Base-by-base conservation (phyloP, 2,329 filamentous ascomycete genomes). In the Fusarium papillatum region DNA sequence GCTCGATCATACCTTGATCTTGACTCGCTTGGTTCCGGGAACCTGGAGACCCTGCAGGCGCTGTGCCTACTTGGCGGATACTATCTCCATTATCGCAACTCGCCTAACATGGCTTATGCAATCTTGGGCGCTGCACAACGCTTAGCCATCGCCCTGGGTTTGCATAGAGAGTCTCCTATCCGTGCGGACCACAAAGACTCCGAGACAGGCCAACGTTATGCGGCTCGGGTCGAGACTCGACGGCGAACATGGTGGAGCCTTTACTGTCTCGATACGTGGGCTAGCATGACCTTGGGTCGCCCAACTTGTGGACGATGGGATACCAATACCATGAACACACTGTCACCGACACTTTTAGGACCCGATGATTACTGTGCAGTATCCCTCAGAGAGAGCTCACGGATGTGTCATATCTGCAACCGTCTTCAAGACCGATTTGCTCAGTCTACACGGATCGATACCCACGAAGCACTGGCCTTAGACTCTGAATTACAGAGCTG, bases 41-140 rank as follows among this genome's bases (percentile, higher is more conserved):
- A 92, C 55, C 91, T 95, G n/a, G 93, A 95, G 81, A 93, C 91
- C 0, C 88, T 95, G 4, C 93, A 95, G 80, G 92, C 93, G 2
- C 83, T 95, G 19, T 91, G 91, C 4, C 87, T 95, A 31, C 91
- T 95, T 78, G 93, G 93, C 48, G 94, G 94, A 34, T 94, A 92
- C 84, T 95, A 95, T 81, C 89, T 95, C 68, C 94, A 95, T 82
- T 95, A 95, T 79, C 91, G 94, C 78, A 95, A 95, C 83, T 89
- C 93, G 24, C 93, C 93, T 2, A 95, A 95, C 80, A 93, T 95
- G 86, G 94, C 93, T 19, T 94, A 94, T 80, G 91, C 93, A 29
- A 87, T 95, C 13, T 90, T 94, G 79, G 93, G 93, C 22, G 93
- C 93, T 4, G 91, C 93, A 5, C 87, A 95, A 67, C 88, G 93